A percentile compares a stretch with the other conserved stretches of the same genome.
phyloP scores from a whole-genome alignment of 169 alveolate species.

The Plasmodium ovale region DNA sequence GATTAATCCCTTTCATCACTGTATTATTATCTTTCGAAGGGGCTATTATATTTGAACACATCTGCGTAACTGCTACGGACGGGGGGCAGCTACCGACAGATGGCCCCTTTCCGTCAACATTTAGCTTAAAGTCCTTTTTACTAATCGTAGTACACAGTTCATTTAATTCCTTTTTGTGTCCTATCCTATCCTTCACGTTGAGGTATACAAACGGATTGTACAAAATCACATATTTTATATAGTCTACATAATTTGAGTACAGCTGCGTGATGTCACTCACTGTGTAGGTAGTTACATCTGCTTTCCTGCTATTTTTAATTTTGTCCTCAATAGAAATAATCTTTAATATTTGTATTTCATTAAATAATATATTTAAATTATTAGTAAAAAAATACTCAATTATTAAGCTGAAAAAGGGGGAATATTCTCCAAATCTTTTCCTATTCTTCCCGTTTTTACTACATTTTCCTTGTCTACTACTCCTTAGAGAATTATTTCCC shows the following conservation, averaged over 20 bases:
- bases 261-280: slow-evolving; percentile 15
- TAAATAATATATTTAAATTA: slow-evolving; percentile 7
- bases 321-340: slow-evolving; percentile 7
- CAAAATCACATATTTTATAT: slow-evolving; percentile 43
- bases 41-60: background rate
- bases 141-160: slow-evolving; percentile 38
- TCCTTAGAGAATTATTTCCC: too few species aligned
- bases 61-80: background rate
- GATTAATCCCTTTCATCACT: background rate
- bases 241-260: slow-evolving; percentile 47
- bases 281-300: slow-evolving; percentile 4
- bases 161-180: background rate
- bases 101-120: background rate
- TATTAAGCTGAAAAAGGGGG: slow-evolving; percentile 14
- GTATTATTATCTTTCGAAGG: background rate
- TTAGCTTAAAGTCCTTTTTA: background rate
- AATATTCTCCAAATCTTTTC: background rate
- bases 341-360: slow-evolving; percentile 23
- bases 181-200: slow-evolving; percentile 9
- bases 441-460: background rate
- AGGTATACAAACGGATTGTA: slow-evolving; percentile 53
- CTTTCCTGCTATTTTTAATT: background rate
- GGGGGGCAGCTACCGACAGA: too few species aligned
- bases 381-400: slow-evolving; percentile 39
- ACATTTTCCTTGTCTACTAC: background rate